phyloP scores from a whole-genome alignment of 768 basidiomycete species.

The Phanerodontia chrysosporium region DNA sequence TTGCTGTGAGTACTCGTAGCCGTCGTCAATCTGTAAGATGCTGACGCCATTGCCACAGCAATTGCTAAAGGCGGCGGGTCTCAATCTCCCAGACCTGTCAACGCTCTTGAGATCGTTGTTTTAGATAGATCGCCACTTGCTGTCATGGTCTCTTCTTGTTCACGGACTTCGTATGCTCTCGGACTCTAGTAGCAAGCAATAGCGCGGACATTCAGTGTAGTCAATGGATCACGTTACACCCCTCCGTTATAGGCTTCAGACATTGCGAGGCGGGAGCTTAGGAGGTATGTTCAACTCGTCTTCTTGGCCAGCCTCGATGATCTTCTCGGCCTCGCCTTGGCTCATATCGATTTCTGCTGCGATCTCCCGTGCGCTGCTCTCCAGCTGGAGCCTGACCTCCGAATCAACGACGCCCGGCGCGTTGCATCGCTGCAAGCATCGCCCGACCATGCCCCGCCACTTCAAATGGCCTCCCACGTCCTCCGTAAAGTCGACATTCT shows the following conservation, averaged over 20 bases:
- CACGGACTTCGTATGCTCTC: not conserved
- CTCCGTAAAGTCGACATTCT: slow-evolving; percentile 44
- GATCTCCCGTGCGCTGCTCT: slow-evolving; percentile 22
- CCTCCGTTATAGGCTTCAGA: too few relatives aligned
- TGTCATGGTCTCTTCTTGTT: not conserved
- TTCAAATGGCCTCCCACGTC: slow-evolving; percentile 47
- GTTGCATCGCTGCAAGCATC: slow-evolving; percentile 35
- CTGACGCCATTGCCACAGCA: slow-evolving; percentile 1
- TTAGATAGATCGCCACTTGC: slow-evolving; percentile 1
- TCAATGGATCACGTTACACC: not conserved
- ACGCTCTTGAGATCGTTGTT: slow-evolving; percentile 2
- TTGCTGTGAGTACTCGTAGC: slow-evolving; percentile 25
- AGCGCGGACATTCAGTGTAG: not conserved
- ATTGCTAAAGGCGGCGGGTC: slow-evolving; percentile 10
- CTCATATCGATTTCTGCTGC: slow-evolving; percentile 19
- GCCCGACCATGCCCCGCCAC: slow-evolving; percentile 48
- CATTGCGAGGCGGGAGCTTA: not conserved
- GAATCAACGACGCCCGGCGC: slow-evolving; percentile 35
- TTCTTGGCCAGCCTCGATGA: not conserved
- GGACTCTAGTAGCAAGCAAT: not conserved
- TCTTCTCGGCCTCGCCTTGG: slow-evolving; percentile 14
- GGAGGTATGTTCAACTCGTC: not conserved
- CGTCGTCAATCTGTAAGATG: not conserved
- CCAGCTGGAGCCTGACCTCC: slow-evolving; percentile 34
- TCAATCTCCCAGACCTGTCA: not conserved